A percentile compares a stretch with the other conserved stretches of the same genome.
Conservation (phyloP, 352 stramenopile genomes). For the Blastocystis sp. region DNA sequence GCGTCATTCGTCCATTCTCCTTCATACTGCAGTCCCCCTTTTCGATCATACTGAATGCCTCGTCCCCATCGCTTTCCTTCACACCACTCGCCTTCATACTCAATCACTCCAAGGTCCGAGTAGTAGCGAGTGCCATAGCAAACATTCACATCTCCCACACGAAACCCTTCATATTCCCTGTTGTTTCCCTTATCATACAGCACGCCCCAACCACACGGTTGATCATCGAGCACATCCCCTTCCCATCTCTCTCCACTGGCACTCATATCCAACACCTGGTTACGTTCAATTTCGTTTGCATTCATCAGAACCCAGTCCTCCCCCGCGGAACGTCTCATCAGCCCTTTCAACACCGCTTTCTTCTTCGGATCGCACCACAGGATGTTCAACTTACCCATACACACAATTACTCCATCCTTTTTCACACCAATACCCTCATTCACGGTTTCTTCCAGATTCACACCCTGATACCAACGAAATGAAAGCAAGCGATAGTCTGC, state of each 20-base stretch:
- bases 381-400: too few species aligned
- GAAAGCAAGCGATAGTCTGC: too few species aligned
- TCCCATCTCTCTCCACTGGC: slow-evolving; percentile 24
- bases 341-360: too few species aligned
- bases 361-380: too few species aligned
- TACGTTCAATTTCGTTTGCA: not conserved
- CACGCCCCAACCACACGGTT: slow-evolving; percentile 39
- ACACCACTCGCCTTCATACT: slow-evolving; percentile 24
- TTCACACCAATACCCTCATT: too few species aligned
- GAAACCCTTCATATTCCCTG: slow-evolving; percentile 37
- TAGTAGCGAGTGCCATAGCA: slow-evolving; percentile 42
- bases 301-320: too few species aligned
- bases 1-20: slow-evolving; percentile 52
- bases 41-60: not conserved
- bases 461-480: too few species aligned
- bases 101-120: slow-evolving; percentile 5
- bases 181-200: slow-evolving; percentile 17
- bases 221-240: not conserved
- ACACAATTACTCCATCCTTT: too few species aligned
- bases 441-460: too few species aligned
- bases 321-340: too few species aligned
- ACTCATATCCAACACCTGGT: slow-evolving; percentile 21
- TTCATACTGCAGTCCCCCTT: slow-evolving; percentile 1
- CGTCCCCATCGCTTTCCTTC: slow-evolving; percentile 27
- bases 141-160: not conserved